Conservation (phyloP, 2,329 filamentous ascomycete genomes). For the Botrytis tulipae region DNA sequence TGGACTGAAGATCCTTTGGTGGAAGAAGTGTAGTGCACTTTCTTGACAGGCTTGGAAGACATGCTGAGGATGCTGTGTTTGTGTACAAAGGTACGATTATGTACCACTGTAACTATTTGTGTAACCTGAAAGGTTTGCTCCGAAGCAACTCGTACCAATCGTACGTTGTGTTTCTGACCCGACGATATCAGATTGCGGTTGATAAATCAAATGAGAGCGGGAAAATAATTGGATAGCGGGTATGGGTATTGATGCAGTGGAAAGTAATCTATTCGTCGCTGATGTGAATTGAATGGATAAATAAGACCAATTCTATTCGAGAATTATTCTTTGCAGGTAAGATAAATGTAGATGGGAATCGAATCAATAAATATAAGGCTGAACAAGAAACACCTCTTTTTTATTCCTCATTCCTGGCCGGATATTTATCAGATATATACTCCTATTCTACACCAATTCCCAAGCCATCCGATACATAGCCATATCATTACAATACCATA, state of each 20-base stretch:
- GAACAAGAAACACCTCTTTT: slow-evolving; percentile 6
- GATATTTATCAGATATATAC: slow-evolving; percentile 8
- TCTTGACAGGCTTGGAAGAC: slow-evolving; percentile 14
- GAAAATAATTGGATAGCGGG: slow-evolving; percentile 4
- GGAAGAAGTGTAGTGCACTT: slow-evolving; percentile 17
- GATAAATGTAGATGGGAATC: background rate
- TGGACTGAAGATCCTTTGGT: slow-evolving; percentile 17
- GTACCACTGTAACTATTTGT: slow-evolving; percentile 11
- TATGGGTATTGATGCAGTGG: slow-evolving; percentile 2
- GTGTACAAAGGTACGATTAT: background rate
- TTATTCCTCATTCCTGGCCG: background rate
- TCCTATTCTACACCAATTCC: background rate
- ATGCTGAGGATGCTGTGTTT: background rate
- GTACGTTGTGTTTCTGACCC: slow-evolving; percentile 10
- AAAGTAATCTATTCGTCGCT: slow-evolving; percentile 4
- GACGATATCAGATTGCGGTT: background rate
- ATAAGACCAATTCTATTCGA: background rate
- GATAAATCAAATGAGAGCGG: slow-evolving; percentile 1
- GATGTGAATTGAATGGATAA: background rate
- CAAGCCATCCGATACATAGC: slow-evolving; percentile 2
- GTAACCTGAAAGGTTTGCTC: background rate
- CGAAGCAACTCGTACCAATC: slow-evolving; percentile 11
- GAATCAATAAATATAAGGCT: slow-evolving; percentile 18
- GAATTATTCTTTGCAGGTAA: slow-evolving; percentile 4
- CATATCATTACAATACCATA: background rate